Percentiles rank a stretch among this genome's conserved stretches.
Conservation (phyloP, 2,329 filamentous ascomycete species). For the Penicillium sp. region DNA sequence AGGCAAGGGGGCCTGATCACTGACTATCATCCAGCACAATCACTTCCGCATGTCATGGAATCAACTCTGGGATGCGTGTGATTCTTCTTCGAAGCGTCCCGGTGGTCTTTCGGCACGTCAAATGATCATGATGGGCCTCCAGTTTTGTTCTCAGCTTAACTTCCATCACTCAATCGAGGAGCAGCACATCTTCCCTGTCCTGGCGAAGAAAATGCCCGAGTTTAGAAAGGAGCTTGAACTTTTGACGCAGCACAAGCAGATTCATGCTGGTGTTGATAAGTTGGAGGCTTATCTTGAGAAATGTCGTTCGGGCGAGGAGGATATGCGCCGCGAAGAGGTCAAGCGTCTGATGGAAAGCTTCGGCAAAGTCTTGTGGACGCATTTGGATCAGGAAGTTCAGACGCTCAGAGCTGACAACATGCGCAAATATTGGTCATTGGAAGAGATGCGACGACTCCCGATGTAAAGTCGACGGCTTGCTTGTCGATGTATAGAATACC, state of each 20-base stretch:
- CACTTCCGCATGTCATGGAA: slow-evolving; percentile 78
- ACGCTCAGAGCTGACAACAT: slow-evolving; percentile 83
- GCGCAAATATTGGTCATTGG: slow-evolving; percentile 76
- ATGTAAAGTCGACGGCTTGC: slow-evolving; percentile 55
- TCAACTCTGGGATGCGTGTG: slow-evolving; percentile 67
- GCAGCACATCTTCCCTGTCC: slow-evolving; percentile 73
- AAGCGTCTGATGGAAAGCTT: slow-evolving; percentile 75
- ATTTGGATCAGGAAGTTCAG: slow-evolving; percentile 82
- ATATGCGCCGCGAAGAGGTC: slow-evolving; percentile 61
- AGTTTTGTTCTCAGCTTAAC: slow-evolving; percentile 71
- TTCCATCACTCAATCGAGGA: slow-evolving; percentile 85
- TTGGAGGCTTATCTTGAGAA: slow-evolving; percentile 67
- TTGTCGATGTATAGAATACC: slow-evolving; percentile 5
- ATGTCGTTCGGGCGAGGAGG: slow-evolving; percentile 66
- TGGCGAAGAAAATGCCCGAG: slow-evolving; percentile 77
- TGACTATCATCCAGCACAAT: slow-evolving; percentile 61
- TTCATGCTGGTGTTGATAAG: slow-evolving; percentile 74
- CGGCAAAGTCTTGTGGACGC: slow-evolving; percentile 76
- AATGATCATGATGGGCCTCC: slow-evolving; percentile 69
- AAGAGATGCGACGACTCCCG: slow-evolving; percentile 72
- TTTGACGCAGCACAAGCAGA: slow-evolving; percentile 73
- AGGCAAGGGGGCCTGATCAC: slow-evolving; percentile 2
- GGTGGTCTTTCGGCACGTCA: slow-evolving; percentile 66
- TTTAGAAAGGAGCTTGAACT: slow-evolving; percentile 70
- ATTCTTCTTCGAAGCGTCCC: slow-evolving; percentile 57